These are phyloP conservation scores for Naematelia aurantialba DNA, from an alignment of 768 basidiomycete genomes.

Conservation along the genomic window DNA sequence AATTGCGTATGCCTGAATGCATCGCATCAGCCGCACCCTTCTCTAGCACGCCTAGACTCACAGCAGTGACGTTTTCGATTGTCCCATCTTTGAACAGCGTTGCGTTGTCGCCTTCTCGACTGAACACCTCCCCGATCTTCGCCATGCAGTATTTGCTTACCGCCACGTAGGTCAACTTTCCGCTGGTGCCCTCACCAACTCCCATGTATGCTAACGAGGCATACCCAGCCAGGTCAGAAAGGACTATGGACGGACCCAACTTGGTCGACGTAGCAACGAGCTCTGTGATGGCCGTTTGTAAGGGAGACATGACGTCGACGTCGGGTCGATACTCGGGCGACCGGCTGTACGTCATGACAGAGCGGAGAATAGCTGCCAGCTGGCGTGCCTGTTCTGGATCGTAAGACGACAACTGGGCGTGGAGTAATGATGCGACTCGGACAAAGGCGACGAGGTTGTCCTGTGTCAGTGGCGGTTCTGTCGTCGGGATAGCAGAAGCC, in stretches of 20 bases:
- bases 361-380: slow-evolving; percentile 75
- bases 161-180: slow-evolving; percentile 78
- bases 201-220: slow-evolving; percentile 81
- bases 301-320: slow-evolving; percentile 63
- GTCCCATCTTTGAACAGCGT: slow-evolving; percentile 77
- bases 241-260: slow-evolving; percentile 62
- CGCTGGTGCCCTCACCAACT: slow-evolving; percentile 44
- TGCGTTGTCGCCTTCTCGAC: slow-evolving; percentile 60
- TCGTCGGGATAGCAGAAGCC: slow-evolving; percentile 52
- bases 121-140: slow-evolving; percentile 70
- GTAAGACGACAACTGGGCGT: slow-evolving; percentile 29
- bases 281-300: slow-evolving; percentile 68
- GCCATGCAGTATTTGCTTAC: slow-evolving; percentile 87
- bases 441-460: slow-evolving; percentile 80
- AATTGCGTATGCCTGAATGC: slow-evolving; percentile 66
- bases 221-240: slow-evolving; percentile 80
- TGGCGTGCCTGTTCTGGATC: slow-evolving; percentile 57
- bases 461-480: slow-evolving; percentile 63
- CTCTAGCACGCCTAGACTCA: slow-evolving; percentile 49
- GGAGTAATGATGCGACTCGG: slow-evolving; percentile 63
- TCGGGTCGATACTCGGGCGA: slow-evolving; percentile 88
- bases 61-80: slow-evolving; percentile 74
- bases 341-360: slow-evolving; percentile 65
- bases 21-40: background rate
- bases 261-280: slow-evolving; percentile 68